Evolutionary conservation across 805 yeast species (phyloP).

Genomic region (Candida endomychidarum): DNA sequence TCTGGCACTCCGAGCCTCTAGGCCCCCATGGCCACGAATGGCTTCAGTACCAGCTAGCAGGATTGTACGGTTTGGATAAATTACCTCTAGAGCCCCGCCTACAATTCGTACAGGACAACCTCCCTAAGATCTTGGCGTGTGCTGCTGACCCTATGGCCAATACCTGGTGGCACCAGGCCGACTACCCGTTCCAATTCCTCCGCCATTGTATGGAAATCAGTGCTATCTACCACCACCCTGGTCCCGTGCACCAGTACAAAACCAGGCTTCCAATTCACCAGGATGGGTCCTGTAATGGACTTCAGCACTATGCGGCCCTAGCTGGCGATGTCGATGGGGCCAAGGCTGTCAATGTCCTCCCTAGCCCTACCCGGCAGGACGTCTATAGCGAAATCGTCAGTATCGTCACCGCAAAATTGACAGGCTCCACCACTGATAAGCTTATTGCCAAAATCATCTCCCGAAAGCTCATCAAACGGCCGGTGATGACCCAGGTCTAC

Average conservation of each 20-base stretch:
- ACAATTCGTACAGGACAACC: slow-evolving; percentile 25
- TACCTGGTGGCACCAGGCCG: slow-evolving; percentile 39
- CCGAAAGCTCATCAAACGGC: slow-evolving; percentile 39
- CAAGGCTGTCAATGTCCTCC: slow-evolving; percentile 35
- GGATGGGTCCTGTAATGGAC: slow-evolving; percentile 48
- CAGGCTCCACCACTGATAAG: slow-evolving; percentile 9
- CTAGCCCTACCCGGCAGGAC: slow-evolving; percentile 24
- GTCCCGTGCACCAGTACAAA: slow-evolving; percentile 19
- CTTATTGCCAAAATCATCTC: slow-evolving; percentile 20
- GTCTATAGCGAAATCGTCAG: slow-evolving; percentile 34
- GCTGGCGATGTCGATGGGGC: slow-evolving; percentile 39
- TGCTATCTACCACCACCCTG: slow-evolving; percentile 17
- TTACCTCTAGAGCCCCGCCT: slow-evolving; percentile 24
- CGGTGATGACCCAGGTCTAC: slow-evolving; percentile 47
- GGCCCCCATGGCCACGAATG: slow-evolving; percentile 37
- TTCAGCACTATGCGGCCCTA: slow-evolving; percentile 47
- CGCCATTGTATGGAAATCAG: slow-evolving; percentile 34
- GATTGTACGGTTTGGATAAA: slow-evolving; percentile 31
- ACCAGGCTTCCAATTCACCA: slow-evolving; percentile 40
- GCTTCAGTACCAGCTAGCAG: slow-evolving; percentile 41
- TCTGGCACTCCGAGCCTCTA: slow-evolving; percentile 37
- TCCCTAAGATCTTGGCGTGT: slow-evolving; percentile 23
- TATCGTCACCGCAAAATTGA: slow-evolving; percentile 20
- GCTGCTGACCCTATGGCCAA: slow-evolving; percentile 28
- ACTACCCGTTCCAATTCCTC: slow-evolving; percentile 41